Evolutionary conservation across 2,329 filamentous ascomycete genomes (phyloP).

Genomic region (Teratosphaeria pseudoeucalypti): DNA sequence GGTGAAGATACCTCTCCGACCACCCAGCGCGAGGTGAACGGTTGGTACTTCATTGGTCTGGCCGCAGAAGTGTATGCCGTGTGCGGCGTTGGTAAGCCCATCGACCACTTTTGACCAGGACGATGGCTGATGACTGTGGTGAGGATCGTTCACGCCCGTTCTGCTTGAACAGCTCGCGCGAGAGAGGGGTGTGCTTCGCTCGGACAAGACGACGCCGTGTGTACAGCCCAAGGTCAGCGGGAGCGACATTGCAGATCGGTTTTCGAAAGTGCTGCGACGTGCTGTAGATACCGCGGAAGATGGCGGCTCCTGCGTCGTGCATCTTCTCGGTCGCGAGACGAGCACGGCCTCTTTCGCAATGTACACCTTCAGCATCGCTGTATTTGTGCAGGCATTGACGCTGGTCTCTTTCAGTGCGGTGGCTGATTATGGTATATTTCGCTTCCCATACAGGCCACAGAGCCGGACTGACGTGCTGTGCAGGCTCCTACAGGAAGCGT

Average conservation of each 20-base stretch:
- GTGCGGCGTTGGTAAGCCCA: slow-evolving; percentile 72
- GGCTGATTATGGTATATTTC: slow-evolving; percentile 83
- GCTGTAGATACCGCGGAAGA: slow-evolving; percentile 33
- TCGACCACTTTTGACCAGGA: background rate
- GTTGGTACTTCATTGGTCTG: slow-evolving; percentile 33
- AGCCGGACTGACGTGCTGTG: slow-evolving; percentile 69
- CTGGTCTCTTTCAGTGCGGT: slow-evolving; percentile 95
- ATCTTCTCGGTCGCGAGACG: slow-evolving; percentile 71
- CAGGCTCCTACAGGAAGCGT: slow-evolving; percentile 57
- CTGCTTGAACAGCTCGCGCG: slow-evolving; percentile 86
- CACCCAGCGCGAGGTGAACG: slow-evolving; percentile 16
- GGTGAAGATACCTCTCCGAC: slow-evolving; percentile 18
- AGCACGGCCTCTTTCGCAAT: slow-evolving; percentile 96
- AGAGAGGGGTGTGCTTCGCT: slow-evolving; percentile 72
- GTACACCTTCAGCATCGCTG: slow-evolving; percentile 94
- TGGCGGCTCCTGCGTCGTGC: slow-evolving; percentile 67
- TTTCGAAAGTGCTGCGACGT: background rate
- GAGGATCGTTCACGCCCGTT: slow-evolving; percentile 84
- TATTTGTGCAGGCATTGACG: slow-evolving; percentile 75
- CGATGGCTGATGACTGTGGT: background rate
- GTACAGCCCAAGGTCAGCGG: slow-evolving; percentile 6
- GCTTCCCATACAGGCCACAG: slow-evolving; percentile 71
- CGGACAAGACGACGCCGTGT: slow-evolving; percentile 67
- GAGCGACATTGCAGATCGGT: background rate
- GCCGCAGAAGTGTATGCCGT: slow-evolving; percentile 95